Base-by-base conservation (phyloP, 73 alveolate genomes). In the Paramecium sonneborni region DNA sequence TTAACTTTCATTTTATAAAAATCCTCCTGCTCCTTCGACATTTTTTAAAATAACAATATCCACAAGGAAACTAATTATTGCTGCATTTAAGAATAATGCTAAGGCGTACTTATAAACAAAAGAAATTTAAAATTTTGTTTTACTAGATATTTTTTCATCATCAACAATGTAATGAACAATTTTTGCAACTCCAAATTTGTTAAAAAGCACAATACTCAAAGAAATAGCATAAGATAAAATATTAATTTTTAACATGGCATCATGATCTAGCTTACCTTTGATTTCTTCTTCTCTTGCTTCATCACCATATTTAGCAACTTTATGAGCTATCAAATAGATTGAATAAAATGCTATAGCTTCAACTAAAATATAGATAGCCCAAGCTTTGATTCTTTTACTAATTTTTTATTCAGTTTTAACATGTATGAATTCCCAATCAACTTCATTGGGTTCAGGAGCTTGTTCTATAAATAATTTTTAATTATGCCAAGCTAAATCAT, bases 361-460 rank as follows among this genome's bases (percentile, higher is more conserved):
- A 69, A 85, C 55, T 20, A 52, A 11, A 30, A 85, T 8, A n/a
- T 48, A 52, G 26, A 85, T 26, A 8, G 15, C 23, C 34, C 70
- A 44, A 23, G 85, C 70, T 34, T 21, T 52, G 34, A 85, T 32
- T 11, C 92, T 43, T 69, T 52, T 34, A n/a, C 34, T 9, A 6
- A 85, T 43, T n/a, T 85, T 85, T n/a, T 85, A 30, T 15, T 85
- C 55, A 12, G 92, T 85, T 20, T 67, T 62, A 21, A 48, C 32
- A 23, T 85, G 92, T 10, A 85, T 85, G 48, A 85, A 85, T 55
- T 85, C 92, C 92, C 92, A 85, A 85, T 85, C 92, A 21, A 85
- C 57, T 44, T 85, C 92, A 85, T 85, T 69, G 6, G 92, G 92
- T 30, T 85, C 92, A 14, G 82, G 82, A 5, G 92, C 92, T 28